These are phyloP conservation scores for Phaseolus lunatus DNA, from an alignment of 306 rosid genomes.

Conservation along the genomic window DNA sequence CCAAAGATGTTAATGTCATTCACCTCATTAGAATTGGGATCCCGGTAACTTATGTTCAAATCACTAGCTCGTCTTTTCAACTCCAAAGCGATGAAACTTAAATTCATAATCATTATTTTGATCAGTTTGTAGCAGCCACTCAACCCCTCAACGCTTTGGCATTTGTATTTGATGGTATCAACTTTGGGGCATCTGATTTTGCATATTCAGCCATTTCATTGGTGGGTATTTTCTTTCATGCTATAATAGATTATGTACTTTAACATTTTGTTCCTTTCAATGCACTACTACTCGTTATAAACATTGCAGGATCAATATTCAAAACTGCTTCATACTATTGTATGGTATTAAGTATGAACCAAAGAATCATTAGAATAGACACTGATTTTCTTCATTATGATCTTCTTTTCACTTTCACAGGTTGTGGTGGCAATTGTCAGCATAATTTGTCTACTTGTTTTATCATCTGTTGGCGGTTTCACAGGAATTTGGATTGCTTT, in stretches of 20 bases:
- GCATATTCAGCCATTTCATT: conserved; percentile 83
- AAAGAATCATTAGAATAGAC: background rate
- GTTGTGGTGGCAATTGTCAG: conserved; percentile 75
- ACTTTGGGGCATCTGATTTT: conserved; percentile 92
- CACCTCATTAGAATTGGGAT: conserved; percentile 67
- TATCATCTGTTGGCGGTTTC: conserved; percentile 64
- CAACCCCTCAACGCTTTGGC: conserved; percentile 85
- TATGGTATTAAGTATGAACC: background rate
- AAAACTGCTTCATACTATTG: background rate
- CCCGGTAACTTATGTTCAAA: conserved; percentile 59
- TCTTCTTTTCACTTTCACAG: conserved; percentile 47
- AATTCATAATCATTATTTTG: conserved; percentile 21
- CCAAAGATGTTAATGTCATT: conserved; percentile 65
- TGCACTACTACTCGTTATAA: background rate
- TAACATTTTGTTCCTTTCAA: background rate
- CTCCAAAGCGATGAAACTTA: conserved; percentile 29
- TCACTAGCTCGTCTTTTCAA: background rate
- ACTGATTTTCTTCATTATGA: background rate
- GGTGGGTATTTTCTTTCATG: conserved; percentile 56
- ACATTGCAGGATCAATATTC: background rate
- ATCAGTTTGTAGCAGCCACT: conserved; percentile 81
- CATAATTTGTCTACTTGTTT: conserved; percentile 63
- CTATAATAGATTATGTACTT: background rate
- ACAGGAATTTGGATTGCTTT: conserved; percentile 80
- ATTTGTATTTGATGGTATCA: conserved; percentile 84